Base-by-base conservation (phyloP, 192 early-diverging fungal species). In the Backusella sp. region DNA sequence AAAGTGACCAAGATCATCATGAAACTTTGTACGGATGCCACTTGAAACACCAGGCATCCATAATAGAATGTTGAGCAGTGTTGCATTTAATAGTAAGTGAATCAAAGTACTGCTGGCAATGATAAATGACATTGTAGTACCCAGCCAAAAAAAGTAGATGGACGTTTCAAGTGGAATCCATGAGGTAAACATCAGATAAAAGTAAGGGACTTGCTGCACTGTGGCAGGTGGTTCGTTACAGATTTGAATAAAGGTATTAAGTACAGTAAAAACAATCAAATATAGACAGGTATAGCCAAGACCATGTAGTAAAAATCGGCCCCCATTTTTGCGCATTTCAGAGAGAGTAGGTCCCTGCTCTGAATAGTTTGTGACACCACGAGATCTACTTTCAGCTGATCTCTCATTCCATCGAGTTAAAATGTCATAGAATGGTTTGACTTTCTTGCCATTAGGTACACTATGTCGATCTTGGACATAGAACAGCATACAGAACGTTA, bases 391-490 rank as follows among this genome's bases (percentile, higher is more conserved):
- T 41, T 11, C 12, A 59, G 11, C 7, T 59, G 8, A 21, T 59
- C 23, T 59, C 23, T 59, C 67, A 68, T 68, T 68, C 67, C 67
- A 68, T 9, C 35, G 67, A 37, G 35, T 69, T 41, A 69, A 37
- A 37, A 69, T 69, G 68, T 15, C 68, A 35, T 41, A 69, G 36
- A 69, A 69, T 23, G 68, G 68, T 69, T 37, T n/a, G 12, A 41
- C 4, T 21, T n/a, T 14, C 17, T 69, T 36, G 19, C 36, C 68
- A 39, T 69, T 37, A 7, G 68, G 68, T 39, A 36, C 23, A 14
- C 3, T 4, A 12, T 41, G 68, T 41, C 68, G 32, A 37, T 69
- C 68, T 3, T 37, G 34, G 9, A 69, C 37, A 21, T 69, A 41
- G 41, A 69, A 69, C 4, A 69, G 15, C 36, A 69, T 69, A n/a